Conservation (phyloP, 2,329 filamentous ascomycete species). For the Aspergillus candidus region DNA sequence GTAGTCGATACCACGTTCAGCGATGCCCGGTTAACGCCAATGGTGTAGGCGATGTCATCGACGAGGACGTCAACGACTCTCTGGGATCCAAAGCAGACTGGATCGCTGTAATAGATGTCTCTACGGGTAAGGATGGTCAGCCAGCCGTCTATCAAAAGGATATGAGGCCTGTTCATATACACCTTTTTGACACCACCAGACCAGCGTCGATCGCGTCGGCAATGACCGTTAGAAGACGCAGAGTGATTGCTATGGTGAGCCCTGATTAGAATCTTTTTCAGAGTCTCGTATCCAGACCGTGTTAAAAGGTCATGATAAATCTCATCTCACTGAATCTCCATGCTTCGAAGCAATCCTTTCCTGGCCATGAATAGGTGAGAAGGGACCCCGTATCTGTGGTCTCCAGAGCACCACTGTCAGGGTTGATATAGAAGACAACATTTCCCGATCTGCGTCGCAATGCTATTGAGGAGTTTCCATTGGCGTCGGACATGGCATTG, state of each 20-base stretch:
- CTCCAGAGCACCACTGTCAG: constrained; percentile 25
- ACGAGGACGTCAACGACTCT: constrained; percentile 52
- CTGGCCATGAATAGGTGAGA: constrained; percentile 49
- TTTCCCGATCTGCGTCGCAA: constrained; percentile 22
- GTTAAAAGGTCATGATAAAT: constrained; percentile 7
- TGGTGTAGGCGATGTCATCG: constrained; percentile 57
- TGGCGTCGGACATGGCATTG: constrained; percentile 19
- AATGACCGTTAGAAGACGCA: constrained; percentile 53
- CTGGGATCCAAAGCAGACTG: constrained; percentile 54
- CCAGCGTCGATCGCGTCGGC: constrained; percentile 46
- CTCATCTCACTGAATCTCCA: constrained; percentile 44
- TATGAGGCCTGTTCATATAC: neutral
- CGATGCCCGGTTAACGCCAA: constrained; percentile 48
- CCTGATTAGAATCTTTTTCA: no score
- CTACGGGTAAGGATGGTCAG: constrained; percentile 28
- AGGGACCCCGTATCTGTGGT: constrained; percentile 11
- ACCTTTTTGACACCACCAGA: constrained; percentile 53
- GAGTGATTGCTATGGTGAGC: constrained; percentile 41
- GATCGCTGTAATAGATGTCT: constrained; percentile 60
- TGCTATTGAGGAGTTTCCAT: constrained; percentile 25
- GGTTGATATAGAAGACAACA: constrained; percentile 23
- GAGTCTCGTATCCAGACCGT: no score
- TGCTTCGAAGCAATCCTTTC: constrained; percentile 49
- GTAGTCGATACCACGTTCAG: constrained; percentile 51
- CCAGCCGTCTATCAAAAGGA: neutral